Conservation (phyloP, 441 rosid genomes). For the Eutrema salsugineum region DNA sequence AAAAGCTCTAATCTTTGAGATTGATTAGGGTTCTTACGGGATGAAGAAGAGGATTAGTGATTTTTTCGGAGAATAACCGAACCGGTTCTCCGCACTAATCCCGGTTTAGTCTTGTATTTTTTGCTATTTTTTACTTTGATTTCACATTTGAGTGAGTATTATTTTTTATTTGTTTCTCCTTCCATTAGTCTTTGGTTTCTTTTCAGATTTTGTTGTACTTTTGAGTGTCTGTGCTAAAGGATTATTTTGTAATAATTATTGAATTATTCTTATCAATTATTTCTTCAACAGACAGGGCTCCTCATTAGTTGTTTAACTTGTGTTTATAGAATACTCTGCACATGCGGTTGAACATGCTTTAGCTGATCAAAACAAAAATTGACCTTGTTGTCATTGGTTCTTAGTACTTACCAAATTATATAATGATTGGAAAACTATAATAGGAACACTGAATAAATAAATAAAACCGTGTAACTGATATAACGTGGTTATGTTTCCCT, state of each 20-base stretch:
- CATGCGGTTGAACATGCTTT: slow-evolving; percentile 25
- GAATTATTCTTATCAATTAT: slow-evolving; percentile 24
- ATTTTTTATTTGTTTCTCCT: background rate
- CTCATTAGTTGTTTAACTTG: background rate
- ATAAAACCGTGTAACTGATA: background rate
- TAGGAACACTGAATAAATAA: background rate
- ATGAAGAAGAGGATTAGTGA: slow-evolving; percentile 9
- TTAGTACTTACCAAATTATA: slow-evolving; percentile 8
- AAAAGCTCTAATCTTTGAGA: background rate
- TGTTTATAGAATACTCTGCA: background rate
- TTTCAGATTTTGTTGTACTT: background rate
- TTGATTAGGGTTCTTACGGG: slow-evolving; percentile 20
- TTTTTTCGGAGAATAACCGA: slow-evolving; percentile 10
- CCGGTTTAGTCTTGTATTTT: slow-evolving; percentile 3
- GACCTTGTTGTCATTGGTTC: slow-evolving; percentile 17
- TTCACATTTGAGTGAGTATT: slow-evolving; percentile 8
- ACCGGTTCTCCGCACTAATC: slow-evolving; percentile 26
- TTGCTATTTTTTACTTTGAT: background rate
- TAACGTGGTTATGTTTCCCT: slow-evolving; percentile 10
- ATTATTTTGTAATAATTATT: slow-evolving; percentile 30
- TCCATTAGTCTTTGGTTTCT: background rate
- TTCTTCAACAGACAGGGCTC: slow-evolving; percentile 13
- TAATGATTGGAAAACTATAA: slow-evolving; percentile 10
- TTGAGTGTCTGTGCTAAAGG: slow-evolving; percentile 11
- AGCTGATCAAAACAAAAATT: background rate